Evolutionary conservation across 2,329 filamentous ascomycete species (phyloP).

Genomic region (Diatrype stigma): DNA sequence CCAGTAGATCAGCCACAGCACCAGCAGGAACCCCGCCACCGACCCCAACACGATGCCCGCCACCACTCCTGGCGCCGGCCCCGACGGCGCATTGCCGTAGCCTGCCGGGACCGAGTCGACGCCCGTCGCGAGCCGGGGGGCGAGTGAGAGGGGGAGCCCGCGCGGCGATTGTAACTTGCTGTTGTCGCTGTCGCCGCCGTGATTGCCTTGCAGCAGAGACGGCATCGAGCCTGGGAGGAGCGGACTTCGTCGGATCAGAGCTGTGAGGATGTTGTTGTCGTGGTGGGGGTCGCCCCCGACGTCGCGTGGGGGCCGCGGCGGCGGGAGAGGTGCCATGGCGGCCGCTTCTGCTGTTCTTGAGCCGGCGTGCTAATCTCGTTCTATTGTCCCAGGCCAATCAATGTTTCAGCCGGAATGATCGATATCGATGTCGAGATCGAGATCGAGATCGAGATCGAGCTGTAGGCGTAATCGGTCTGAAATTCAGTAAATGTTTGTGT

Average conservation of each 20-base stretch:
- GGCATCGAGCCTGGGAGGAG: neutral
- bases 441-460: no score
- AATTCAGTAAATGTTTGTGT: no score
- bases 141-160: conserved; percentile 5
- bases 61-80: conserved; percentile 29
- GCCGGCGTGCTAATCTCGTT: neutral
- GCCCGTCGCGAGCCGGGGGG: conserved; percentile 17
- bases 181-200: conserved; percentile 3
- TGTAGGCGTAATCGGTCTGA: no score
- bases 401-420: no score
- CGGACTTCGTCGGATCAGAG: neutral
- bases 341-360: neutral
- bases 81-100: conserved; percentile 39
- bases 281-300: neutral
- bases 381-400: no score
- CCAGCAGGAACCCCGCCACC: conserved; percentile 36
- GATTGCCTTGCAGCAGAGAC: conserved; percentile 6
- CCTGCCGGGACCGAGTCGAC: conserved; percentile 36
- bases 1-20: conserved; percentile 25
- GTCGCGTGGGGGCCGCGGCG: neutral
- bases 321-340: neutral
- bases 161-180: conserved; percentile 8
- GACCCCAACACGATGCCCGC: conserved; percentile 33
- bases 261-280: neutral
- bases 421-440: no score